Evolutionary conservation across 169 alveolate species (phyloP), one percentile per base, ranked within the genome.

Genomic region (Theileria luwenshuni): DNA sequence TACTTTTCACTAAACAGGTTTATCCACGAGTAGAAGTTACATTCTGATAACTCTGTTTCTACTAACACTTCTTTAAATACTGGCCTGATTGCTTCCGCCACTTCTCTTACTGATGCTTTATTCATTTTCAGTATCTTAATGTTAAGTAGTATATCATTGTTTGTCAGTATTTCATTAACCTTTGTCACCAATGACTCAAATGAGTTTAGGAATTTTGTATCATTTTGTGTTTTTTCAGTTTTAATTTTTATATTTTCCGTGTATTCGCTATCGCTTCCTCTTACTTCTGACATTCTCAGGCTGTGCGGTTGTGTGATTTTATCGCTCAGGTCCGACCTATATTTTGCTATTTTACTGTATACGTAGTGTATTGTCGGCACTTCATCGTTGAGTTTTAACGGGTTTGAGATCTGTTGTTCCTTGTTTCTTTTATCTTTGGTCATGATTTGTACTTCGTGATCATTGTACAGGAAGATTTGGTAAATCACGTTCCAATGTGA

Each of bases 11-110:
- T 42, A 19, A 79, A 42, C 13, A 79, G 3, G 48, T 61, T 21
- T 10, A 63, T 30, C 87, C 87, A 79, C 15, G 56, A 61, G 47
- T 68, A 25, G 69, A 71, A 79, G 38, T 79, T 71, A 25, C 83
- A 79, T 3, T 72, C 75, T 3, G 56, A 58, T 13, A 38, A 52
- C 49, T 61, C 49, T 10, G 71, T 42, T 63, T 79, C 83, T 17
- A 71, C 87, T 43, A 13, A 38, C 21, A 79, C 13, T 19, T 51
- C 76, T 48, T 38, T 79, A 42, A 79, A 32, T 7, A 84, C 76
- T 45, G 73, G 74, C 33, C 56, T 69, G 48, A 84, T 43, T 42
- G 68, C 84, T 32, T 64, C 71, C 25, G 83, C 70, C 41, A 73
- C 87, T 27, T 73, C 75, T 47, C 30, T 69, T 60, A 59, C 69